These are phyloP conservation scores for Calonectria pauciramosa DNA, from an alignment of 2,329 filamentous ascomycete species.

Conservation along the genomic window DNA sequence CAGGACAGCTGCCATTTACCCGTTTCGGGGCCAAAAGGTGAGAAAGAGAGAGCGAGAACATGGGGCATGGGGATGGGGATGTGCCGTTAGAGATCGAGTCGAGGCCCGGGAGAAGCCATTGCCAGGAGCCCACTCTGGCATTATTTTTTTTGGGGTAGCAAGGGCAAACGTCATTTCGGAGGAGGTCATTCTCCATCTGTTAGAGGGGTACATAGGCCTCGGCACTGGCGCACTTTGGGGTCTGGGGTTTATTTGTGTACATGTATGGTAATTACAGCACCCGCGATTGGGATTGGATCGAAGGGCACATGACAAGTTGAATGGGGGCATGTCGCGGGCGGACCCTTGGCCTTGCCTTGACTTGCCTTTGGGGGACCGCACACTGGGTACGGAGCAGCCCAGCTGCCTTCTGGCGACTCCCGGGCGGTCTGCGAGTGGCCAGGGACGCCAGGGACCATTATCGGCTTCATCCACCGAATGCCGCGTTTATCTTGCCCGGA, in stretches of 20 bases:
- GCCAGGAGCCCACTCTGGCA: conserved; percentile 17
- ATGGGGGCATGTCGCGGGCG: conserved; percentile 4
- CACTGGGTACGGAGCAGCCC: not conserved
- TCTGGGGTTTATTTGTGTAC: conserved; percentile 14
- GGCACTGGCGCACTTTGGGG: conserved; percentile 4
- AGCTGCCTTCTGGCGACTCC: not conserved
- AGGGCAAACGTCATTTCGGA: conserved; percentile 30
- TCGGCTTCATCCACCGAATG: not conserved
- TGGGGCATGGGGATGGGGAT: conserved; percentile 9
- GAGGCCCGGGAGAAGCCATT: conserved; percentile 9
- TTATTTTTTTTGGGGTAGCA: conserved; percentile 21
- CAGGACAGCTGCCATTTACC: conserved; percentile 4
- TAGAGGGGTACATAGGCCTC: conserved; percentile 25
- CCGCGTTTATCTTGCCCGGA: conserved; percentile 5
- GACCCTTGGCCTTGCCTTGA: not conserved
- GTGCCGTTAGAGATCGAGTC: not conserved
- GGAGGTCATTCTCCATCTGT: conserved; percentile 25
- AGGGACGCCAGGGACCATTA: not conserved
- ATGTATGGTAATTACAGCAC: conserved; percentile 23
- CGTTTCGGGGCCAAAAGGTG: not conserved
- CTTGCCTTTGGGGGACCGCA: not conserved
- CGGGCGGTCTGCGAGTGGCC: conserved; percentile 1
- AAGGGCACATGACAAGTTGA: conserved; percentile 16
- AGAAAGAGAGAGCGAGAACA: not conserved
- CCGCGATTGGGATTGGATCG: conserved; percentile 12